Base-by-base conservation (phyloP, 2,329 filamentous ascomycete genomes). In the Anisogramma anomala region DNA sequence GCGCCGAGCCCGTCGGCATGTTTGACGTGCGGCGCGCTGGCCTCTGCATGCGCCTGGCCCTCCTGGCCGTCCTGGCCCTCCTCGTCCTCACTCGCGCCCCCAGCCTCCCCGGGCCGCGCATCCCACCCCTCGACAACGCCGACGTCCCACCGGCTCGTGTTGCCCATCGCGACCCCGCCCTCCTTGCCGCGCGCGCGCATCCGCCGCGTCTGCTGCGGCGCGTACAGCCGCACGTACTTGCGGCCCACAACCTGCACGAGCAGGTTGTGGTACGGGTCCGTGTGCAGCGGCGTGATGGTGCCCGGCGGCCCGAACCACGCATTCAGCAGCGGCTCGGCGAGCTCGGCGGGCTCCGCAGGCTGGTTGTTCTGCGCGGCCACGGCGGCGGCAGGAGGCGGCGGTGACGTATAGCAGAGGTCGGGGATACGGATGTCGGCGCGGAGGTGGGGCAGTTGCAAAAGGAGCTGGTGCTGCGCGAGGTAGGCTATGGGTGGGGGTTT, bases 231-330 rank as follows among this genome's bases (percentile, higher is more conserved):
- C n/a, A 96, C 66, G 58, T 96, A 96, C 61, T 98, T 98, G 43
- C 74, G 69, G 0, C 91, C 91, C 0, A 94, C 84, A 0, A 93
- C 83, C 59, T 96, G 91, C 18, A 80, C 80, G 4, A 96, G 73
- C 35, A 96, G 75, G 55, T 96, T 96, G 56, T 95, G 85, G 58
- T 95, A 93, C 1, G 84, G 85, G 54, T 96, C 91, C 2, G 86
- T 93, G 59, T 98, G 91, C 1, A 96, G 67, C 1, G 91, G 91
- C 1, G 87, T 94, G 48, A 94, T 88, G 0, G 91, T 96, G 36
- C 78, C 79, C 0, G 78, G 68, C 0, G 91, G 91, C 0, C 91
- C 91, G 48, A 96, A 82, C 91, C 91, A 98, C 6, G 85, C 87
- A 59, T 96, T 94, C 14, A 93, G 68, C 32, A 83, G 66, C 0